Evolutionary conservation across 2,329 filamentous ascomycete species (phyloP).

Genomic region (Colletotrichum falcatum): DNA sequence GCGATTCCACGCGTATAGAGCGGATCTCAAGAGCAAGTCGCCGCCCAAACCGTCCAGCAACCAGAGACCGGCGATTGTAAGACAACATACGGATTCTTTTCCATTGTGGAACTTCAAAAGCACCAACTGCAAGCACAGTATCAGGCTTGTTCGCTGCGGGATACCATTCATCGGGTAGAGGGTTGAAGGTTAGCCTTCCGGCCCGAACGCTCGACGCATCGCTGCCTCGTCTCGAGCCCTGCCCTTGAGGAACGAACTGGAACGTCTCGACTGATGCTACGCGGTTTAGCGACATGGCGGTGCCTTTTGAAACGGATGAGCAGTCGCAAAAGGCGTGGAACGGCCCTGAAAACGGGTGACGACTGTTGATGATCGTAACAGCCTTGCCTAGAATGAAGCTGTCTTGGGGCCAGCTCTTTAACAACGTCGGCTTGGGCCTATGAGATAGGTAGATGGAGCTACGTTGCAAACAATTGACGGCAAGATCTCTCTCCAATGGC

Average conservation of each 20-base stretch:
- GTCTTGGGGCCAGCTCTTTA: neutral
- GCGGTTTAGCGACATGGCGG: slow-evolving; percentile 64
- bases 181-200: slow-evolving; percentile 66
- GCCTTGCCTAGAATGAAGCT: neutral
- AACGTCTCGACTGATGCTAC: slow-evolving; percentile 67
- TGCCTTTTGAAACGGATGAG: neutral
- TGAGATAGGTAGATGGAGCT: neutral
- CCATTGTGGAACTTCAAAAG: slow-evolving; percentile 67
- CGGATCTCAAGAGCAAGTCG: neutral
- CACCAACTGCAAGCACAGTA: slow-evolving; percentile 60
- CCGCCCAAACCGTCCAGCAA: neutral
- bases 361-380: neutral
- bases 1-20: neutral
- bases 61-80: neutral
- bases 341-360: neutral
- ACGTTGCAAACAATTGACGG: neutral
- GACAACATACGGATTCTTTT: slow-evolving; percentile 62
- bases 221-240: slow-evolving; percentile 55
- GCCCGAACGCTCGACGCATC: slow-evolving; percentile 60
- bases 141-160: slow-evolving; percentile 55
- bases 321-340: neutral
- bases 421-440: neutral
- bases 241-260: slow-evolving; percentile 54
- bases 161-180: slow-evolving; percentile 65
- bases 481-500: slow-evolving; percentile 13